phyloP scores from a whole-genome alignment of 129 eudicot genomes.

The Centrapalus pauciflorus region DNA sequence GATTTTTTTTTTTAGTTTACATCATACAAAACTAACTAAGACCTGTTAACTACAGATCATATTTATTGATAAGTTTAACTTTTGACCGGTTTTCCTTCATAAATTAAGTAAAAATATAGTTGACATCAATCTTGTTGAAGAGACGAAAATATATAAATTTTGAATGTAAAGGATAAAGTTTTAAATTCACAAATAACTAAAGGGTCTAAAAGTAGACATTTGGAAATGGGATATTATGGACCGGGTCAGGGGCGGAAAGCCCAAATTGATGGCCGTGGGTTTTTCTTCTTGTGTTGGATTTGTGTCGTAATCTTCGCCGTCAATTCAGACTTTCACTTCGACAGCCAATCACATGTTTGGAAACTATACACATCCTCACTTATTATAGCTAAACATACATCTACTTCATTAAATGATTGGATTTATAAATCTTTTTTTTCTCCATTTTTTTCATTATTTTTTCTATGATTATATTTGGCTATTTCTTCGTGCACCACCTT shows the following conservation, averaged over 20 bases:
- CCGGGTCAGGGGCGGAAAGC: slow-evolving; percentile 13
- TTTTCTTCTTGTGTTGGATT: slow-evolving; percentile 19
- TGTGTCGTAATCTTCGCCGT: slow-evolving; percentile 20
- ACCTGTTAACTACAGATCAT: too few relatives aligned
- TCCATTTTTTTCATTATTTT: background rate
- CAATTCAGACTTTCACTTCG: slow-evolving; percentile 19
- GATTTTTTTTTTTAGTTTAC: too few relatives aligned
- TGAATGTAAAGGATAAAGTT: background rate
- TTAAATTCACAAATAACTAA: background rate
- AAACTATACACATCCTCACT: too few relatives aligned
- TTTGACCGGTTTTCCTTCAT: too few relatives aligned
- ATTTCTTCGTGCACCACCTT: too few relatives aligned
- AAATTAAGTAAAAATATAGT: too few relatives aligned
- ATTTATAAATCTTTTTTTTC: too few relatives aligned
- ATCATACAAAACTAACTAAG: too few relatives aligned
- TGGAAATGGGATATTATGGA: background rate
- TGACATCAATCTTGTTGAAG: background rate
- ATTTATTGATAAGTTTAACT: too few relatives aligned
- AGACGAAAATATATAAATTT: background rate
- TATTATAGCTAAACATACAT: too few relatives aligned
- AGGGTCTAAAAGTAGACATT: background rate
- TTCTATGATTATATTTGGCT: too few relatives aligned
- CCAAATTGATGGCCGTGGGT: slow-evolving; percentile 5
- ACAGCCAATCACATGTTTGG: background rate
- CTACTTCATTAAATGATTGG: too few relatives aligned